phyloP scores from a whole-genome alignment of 1,284 basidiomycete genomes.

The Trametes sp. region DNA sequence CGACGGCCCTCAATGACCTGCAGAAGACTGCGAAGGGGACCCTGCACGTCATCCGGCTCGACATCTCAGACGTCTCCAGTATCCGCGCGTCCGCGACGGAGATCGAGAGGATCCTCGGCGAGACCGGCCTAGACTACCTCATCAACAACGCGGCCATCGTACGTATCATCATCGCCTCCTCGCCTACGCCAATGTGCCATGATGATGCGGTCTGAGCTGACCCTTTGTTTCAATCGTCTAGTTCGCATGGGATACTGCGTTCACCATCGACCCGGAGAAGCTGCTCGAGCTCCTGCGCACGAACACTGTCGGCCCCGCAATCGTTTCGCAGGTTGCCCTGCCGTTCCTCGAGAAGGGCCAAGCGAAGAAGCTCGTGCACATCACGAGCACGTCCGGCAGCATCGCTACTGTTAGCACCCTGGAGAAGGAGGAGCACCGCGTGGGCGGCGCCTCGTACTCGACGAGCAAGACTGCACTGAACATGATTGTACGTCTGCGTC shows the following conservation, averaged over 20 bases:
- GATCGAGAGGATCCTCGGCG: slow-evolving; percentile 39
- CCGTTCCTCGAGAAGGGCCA: slow-evolving; percentile 42
- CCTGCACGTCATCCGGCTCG: slow-evolving; percentile 45
- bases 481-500: too few species aligned
- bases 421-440: too few species aligned
- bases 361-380: slow-evolving; percentile 46
- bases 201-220: too few species aligned
- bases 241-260: too few species aligned
- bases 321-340: slow-evolving; percentile 41
- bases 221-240: too few species aligned
- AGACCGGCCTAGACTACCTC: slow-evolving; percentile 30
- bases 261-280: too few species aligned
- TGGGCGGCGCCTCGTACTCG: slow-evolving; percentile 9
- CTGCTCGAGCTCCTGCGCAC: too few species aligned
- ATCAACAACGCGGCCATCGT: slow-evolving; percentile 50
- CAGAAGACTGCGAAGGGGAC: slow-evolving; percentile 30
- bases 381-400: slow-evolving; percentile 42
- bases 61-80: slow-evolving; percentile 39
- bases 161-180: too few species aligned
- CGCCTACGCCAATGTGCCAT: too few species aligned
- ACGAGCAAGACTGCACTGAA: background rate
- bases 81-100: slow-evolving; percentile 37
- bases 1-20: slow-evolving; percentile 39
- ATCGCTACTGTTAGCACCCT: slow-evolving; percentile 28
- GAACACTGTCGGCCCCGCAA: slow-evolving; percentile 41